phyloP scores from a whole-genome alignment of 2,329 filamentous ascomycete genomes.

The Xylariaceae sp. region DNA sequence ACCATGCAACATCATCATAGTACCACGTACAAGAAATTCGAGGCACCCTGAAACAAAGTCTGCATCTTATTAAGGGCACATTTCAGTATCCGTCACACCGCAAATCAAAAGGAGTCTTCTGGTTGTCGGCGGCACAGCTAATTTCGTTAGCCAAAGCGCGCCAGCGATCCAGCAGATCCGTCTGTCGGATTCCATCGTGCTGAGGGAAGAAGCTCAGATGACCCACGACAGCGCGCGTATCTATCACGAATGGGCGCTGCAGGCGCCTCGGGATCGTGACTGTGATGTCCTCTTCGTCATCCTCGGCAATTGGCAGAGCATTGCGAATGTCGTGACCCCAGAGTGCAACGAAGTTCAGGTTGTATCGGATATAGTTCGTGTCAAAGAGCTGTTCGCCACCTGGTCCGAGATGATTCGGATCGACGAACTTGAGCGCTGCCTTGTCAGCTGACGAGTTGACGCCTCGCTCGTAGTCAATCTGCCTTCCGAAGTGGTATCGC shows the following conservation, averaged over 20 bases:
- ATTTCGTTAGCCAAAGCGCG: slow-evolving; percentile 49
- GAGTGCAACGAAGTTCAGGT: slow-evolving; percentile 51
- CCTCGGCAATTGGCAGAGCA: slow-evolving; percentile 40
- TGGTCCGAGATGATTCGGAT: slow-evolving; percentile 13
- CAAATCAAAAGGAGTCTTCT: slow-evolving; percentile 24
- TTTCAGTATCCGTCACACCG: slow-evolving; percentile 25
- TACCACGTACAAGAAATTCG: neutral
- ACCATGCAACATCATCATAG: too few species aligned
- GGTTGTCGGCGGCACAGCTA: slow-evolving; percentile 36
- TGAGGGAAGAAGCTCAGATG: slow-evolving; percentile 48
- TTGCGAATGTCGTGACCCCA: slow-evolving; percentile 46
- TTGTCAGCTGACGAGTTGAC: slow-evolving; percentile 13
- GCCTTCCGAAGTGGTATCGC: slow-evolving; percentile 45
- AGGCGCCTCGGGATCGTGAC: slow-evolving; percentile 37
- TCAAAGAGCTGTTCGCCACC: slow-evolving; percentile 39
- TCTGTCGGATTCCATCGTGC: slow-evolving; percentile 41
- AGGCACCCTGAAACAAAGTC: neutral
- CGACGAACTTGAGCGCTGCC: slow-evolving; percentile 12
- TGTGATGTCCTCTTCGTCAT: slow-evolving; percentile 45
- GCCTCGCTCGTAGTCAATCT: slow-evolving; percentile 20
- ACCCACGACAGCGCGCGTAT: slow-evolving; percentile 49
- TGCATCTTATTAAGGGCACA: neutral
- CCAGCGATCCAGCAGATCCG: slow-evolving; percentile 53
- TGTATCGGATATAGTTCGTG: slow-evolving; percentile 46
- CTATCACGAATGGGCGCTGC: slow-evolving; percentile 45